A percentile compares a stretch with the other conserved stretches of the same genome.
These are phyloP conservation scores for Crithidia mellificae DNA, from an alignment of 208 protist species.

Conservation along the genomic window DNA sequence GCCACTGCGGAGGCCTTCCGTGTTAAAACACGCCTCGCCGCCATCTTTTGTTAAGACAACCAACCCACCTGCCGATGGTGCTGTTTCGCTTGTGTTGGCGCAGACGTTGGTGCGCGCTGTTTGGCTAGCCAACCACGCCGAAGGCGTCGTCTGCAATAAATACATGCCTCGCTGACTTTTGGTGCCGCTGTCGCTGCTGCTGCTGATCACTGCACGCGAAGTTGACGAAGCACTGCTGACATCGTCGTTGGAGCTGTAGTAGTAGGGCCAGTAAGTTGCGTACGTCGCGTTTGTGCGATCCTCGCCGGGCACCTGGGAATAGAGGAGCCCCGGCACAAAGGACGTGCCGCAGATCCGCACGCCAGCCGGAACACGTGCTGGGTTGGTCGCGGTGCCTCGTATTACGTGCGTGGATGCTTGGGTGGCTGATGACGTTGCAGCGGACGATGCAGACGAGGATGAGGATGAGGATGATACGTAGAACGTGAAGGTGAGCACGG, in stretches of 20 bases:
- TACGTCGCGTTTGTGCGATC: conserved; percentile 2
- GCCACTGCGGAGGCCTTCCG: not conserved
- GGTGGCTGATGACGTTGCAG: no score
- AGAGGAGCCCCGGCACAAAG: conserved; percentile 24
- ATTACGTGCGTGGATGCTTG: no score
- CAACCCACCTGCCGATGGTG: not conserved
- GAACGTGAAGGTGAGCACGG: conserved; percentile 5
- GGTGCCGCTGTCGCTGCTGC: not conserved
- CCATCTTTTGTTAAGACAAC: not conserved
- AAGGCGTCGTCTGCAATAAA: conserved; percentile 12
- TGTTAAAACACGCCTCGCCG: conserved; percentile 24
- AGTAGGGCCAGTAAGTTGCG: conserved; percentile 10
- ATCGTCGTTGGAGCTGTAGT: not conserved
- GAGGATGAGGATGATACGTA: not conserved
- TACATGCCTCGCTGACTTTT: conserved; percentile 15
- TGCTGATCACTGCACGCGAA: no score
- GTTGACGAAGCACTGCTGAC: not conserved
- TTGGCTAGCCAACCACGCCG: conserved; percentile 3
- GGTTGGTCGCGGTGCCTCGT: not conserved
- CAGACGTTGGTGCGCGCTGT: conserved; percentile 15
- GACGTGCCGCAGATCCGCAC: conserved; percentile 18
- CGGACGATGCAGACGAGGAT: not conserved
- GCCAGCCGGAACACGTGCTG: conserved; percentile 8
- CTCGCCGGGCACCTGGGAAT: conserved; percentile 23
- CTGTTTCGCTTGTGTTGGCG: not conserved